Conservation (phyloP, 2,329 filamentous ascomycete species). For the Zopfia rhizophila region DNA sequence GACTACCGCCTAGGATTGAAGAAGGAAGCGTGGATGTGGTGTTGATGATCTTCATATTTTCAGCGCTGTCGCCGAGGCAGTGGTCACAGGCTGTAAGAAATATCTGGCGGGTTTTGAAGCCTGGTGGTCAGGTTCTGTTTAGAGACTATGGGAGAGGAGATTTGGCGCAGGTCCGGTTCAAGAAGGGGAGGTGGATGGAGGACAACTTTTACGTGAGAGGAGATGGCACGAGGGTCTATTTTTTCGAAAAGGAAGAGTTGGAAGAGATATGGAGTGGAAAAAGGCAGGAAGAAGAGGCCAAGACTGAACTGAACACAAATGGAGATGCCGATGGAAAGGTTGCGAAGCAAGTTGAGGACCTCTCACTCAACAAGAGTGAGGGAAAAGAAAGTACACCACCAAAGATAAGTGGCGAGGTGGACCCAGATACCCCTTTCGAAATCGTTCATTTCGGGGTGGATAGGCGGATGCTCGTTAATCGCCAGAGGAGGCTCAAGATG, state of each 20-base stretch:
- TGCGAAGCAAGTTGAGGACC: background rate
- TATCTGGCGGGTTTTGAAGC: constrained; percentile 83
- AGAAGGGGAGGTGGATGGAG: constrained; percentile 90
- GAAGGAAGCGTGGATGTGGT: constrained; percentile 90
- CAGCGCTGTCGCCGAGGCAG: constrained; percentile 83
- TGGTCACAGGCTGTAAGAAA: constrained; percentile 87
- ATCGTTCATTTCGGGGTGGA: constrained; percentile 84
- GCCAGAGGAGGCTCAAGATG: constrained; percentile 93
- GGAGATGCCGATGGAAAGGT: background rate
- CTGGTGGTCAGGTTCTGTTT: constrained; percentile 93
- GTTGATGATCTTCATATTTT: constrained; percentile 97
- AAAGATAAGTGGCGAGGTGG: constrained; percentile 25
- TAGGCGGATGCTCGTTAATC: constrained; percentile 89
- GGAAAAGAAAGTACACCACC: constrained; percentile 22
- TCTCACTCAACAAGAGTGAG: background rate
- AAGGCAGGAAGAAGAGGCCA: constrained; percentile 9
- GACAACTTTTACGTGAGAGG: constrained; percentile 98
- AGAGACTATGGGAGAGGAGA: constrained; percentile 96
- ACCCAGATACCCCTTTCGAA: constrained; percentile 61
- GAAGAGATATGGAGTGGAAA: constrained; percentile 77
- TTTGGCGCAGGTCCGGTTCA: constrained; percentile 95
- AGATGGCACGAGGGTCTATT: constrained; percentile 96
- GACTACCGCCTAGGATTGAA: constrained; percentile 78
- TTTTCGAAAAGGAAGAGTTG: constrained; percentile 90
- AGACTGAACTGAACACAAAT: constrained; percentile 10